A percentile compares a stretch with the other conserved stretches of the same genome.
phyloP scores from a whole-genome alignment of 345 rosid species.

The Euphorbia pulcherrima region DNA sequence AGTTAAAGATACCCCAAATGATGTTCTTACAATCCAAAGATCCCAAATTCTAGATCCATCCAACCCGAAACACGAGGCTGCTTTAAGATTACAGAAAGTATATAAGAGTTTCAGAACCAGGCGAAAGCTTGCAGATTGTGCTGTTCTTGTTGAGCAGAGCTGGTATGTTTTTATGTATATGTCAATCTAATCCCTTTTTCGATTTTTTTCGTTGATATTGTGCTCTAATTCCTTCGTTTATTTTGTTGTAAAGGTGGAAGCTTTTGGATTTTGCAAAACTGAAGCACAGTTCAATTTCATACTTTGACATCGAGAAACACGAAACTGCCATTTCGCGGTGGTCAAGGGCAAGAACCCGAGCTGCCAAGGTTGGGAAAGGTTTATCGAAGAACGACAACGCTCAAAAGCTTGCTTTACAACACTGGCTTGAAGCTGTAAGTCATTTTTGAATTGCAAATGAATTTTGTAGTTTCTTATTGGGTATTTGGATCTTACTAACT shows the following conservation, averaged over 20 bases:
- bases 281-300: conserved; percentile 81
- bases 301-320: conserved; percentile 82
- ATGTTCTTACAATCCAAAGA: conserved; percentile 15
- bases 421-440: conserved; percentile 99
- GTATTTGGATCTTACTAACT: conserved; percentile 16
- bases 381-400: conserved; percentile 84
- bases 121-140: conserved; percentile 93
- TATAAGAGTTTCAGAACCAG: conserved; percentile 92
- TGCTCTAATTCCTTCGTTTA: conserved; percentile 23
- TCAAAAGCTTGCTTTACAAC: conserved; percentile 72
- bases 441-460: neutral
- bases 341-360: conserved; percentile 93
- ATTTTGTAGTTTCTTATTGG: neutral
- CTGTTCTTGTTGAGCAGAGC: conserved; percentile 83
- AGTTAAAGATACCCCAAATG: conserved; percentile 22
- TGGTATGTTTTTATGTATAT: conserved; percentile 41
- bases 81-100: conserved; percentile 79
- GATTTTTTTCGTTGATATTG: neutral
- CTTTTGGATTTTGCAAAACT: conserved; percentile 83
- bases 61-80: conserved; percentile 75
- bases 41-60: conserved; percentile 39
- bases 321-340: conserved; percentile 93
- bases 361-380: conserved; percentile 96
- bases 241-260: conserved; percentile 62
- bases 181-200: neutral